phyloP scores from a whole-genome alignment of 176 grass and related monocot genomes.

The Bolboschoenus planiculmis region DNA sequence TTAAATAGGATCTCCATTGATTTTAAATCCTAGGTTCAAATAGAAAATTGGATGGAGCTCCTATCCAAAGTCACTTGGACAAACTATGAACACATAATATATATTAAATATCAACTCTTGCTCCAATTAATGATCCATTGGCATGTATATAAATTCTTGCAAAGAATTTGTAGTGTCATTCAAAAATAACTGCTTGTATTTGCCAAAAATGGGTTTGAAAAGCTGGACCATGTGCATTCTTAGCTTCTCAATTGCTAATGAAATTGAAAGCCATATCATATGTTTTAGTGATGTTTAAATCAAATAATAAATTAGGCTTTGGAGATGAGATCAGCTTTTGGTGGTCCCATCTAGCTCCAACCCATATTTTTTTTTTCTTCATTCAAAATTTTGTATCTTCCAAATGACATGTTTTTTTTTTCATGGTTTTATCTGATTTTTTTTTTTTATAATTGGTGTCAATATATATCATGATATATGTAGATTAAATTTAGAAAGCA shows the following conservation, averaged over 20 bases:
- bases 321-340: slow-evolving; percentile 2
- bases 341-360: not conserved
- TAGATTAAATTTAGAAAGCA: not conserved
- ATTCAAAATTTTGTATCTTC: not conserved
- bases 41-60: too few relatives aligned
- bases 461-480: slow-evolving; percentile 1
- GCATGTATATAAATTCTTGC: not conserved
- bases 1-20: too few relatives aligned
- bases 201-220: not conserved
- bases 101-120: slow-evolving; percentile 2
- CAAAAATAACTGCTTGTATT: not conserved
- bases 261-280: too few relatives aligned
- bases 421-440: not conserved
- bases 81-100: too few relatives aligned
- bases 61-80: too few relatives aligned
- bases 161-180: not conserved
- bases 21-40: too few relatives aligned
- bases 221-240: not conserved
- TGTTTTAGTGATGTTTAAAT: slow-evolving; percentile 1
- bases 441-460: not conserved
- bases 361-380: not conserved
- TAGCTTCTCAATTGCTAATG: not conserved
- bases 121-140: not conserved
- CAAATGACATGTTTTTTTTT: not conserved
- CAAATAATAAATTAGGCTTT: slow-evolving; percentile 3